Percentiles rank a stretch among this genome's conserved stretches.
phyloP scores from a whole-genome alignment of 768 basidiomycete genomes.

The Termitomyces sp. region DNA sequence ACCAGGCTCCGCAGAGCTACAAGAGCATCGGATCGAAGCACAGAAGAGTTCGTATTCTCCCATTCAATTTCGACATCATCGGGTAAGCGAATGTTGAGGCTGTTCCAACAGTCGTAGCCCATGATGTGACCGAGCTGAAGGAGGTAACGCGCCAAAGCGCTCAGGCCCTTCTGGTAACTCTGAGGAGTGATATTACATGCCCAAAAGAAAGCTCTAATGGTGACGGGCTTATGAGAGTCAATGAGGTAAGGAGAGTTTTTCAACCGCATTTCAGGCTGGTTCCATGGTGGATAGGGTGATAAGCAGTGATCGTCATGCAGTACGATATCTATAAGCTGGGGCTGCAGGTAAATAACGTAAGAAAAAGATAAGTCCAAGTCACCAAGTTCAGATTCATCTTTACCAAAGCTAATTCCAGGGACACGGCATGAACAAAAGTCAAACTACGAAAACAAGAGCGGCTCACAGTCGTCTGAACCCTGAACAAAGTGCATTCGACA shows the following conservation, averaged over 20 bases:
- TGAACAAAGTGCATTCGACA: no score
- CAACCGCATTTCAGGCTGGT: background rate
- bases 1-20: background rate
- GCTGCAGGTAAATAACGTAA: background rate
- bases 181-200: no score
- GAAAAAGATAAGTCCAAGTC: background rate
- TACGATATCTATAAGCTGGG: background rate
- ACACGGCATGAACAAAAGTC: background rate
- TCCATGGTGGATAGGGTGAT: background rate
- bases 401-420: background rate
- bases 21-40: background rate
- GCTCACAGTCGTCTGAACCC: background rate
- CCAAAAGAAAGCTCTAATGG: background rate
- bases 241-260: background rate
- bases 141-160: background rate
- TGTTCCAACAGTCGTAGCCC: background rate
- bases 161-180: background rate
- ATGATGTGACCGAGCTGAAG: background rate
- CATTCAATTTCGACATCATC: background rate
- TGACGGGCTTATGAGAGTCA: background rate
- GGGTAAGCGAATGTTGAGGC: background rate
- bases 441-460: background rate
- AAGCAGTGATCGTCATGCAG: background rate
- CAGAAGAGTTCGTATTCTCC: background rate
- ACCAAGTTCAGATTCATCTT: background rate